phyloP scores from a whole-genome alignment of 1,284 basidiomycete genomes.

The Pseudozyma hubeiensis region DNA sequence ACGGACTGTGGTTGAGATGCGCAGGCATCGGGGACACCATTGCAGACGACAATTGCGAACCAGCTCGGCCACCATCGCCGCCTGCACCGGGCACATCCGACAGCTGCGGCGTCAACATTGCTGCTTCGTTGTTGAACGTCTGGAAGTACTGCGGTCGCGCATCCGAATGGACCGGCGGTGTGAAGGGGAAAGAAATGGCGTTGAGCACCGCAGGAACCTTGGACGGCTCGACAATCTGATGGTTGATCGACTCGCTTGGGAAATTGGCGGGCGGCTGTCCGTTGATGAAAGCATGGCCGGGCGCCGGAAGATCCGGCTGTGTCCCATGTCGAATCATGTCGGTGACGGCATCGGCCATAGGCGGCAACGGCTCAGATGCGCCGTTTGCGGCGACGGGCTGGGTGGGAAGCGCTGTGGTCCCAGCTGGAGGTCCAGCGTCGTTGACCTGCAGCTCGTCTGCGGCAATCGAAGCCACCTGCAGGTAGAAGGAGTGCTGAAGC shows the following conservation, averaged over 20 bases:
- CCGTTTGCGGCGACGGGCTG: constrained; percentile 14
- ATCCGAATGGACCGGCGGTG: constrained; percentile 57
- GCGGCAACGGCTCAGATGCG: constrained; percentile 5
- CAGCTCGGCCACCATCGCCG: constrained; percentile 13
- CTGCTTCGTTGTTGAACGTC: constrained; percentile 43
- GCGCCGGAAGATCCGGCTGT: constrained; percentile 24
- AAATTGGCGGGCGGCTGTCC: constrained; percentile 45
- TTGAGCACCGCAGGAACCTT: constrained; percentile 57
- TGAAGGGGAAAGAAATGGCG: constrained; percentile 62
- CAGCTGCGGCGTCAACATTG: constrained; percentile 47
- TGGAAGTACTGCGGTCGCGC: constrained; percentile 48
- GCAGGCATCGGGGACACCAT: constrained; percentile 45
- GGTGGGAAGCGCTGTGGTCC: constrained; percentile 13
- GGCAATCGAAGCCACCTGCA: constrained; percentile 51
- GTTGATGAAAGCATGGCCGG: constrained; percentile 43
- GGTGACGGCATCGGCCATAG: constrained; percentile 5
- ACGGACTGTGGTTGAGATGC: constrained; percentile 39
- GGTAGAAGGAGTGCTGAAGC: constrained; percentile 61
- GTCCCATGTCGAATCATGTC: constrained; percentile 28
- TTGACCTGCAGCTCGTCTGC: constrained; percentile 37
- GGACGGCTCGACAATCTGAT: constrained; percentile 60
- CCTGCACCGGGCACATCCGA: constrained; percentile 25
- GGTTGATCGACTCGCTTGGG: constrained; percentile 53
- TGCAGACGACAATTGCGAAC: constrained; percentile 34
- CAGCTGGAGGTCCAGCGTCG: constrained; percentile 31